These are phyloP conservation scores for Testicularia cyperi DNA, from an alignment of 1,284 basidiomycete genomes.

Conservation along the genomic window DNA sequence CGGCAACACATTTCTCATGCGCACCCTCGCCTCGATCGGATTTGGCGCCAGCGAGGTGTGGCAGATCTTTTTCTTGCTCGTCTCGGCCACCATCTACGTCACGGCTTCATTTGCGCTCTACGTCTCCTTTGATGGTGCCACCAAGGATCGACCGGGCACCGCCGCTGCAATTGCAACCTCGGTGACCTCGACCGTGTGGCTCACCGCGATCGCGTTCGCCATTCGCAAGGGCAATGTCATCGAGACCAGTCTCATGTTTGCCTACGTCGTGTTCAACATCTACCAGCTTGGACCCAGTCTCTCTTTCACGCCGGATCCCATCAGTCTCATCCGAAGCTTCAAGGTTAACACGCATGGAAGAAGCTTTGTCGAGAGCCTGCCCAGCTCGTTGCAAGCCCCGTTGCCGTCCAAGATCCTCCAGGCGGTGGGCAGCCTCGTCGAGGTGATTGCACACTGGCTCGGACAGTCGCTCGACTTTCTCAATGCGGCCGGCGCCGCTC, in stretches of 20 bases:
- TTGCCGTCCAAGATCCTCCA: constrained; percentile 31
- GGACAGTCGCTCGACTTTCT: constrained; percentile 47
- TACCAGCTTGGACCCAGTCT: constrained; percentile 51
- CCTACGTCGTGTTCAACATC: constrained; percentile 58
- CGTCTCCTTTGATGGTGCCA: constrained; percentile 53
- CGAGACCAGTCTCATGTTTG: constrained; percentile 57
- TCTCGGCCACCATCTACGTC: constrained; percentile 56
- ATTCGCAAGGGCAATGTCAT: constrained; percentile 57
- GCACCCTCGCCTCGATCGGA: constrained; percentile 42
- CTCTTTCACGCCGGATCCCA: constrained; percentile 51
- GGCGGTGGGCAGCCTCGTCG: constrained; percentile 23
- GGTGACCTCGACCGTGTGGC: constrained; percentile 52
- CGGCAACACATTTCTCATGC: constrained; percentile 35
- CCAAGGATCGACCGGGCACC: constrained; percentile 43
- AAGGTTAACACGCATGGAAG: constrained; percentile 37
- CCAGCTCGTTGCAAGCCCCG: constrained; percentile 11
- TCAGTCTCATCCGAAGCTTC: constrained; percentile 56
- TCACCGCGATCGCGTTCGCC: constrained; percentile 58
- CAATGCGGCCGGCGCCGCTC: constrained; percentile 42
- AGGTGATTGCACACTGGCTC: constrained; percentile 44
- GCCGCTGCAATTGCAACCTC: constrained; percentile 54
- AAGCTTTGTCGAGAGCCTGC: constrained; percentile 23
- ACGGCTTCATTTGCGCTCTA: constrained; percentile 48
- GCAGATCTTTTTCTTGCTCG: constrained; percentile 57
- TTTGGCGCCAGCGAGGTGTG: constrained; percentile 53